Evolutionary conservation across 805 yeast species (phyloP).

Genomic region (Wickerhamiella sorbophila): DNA sequence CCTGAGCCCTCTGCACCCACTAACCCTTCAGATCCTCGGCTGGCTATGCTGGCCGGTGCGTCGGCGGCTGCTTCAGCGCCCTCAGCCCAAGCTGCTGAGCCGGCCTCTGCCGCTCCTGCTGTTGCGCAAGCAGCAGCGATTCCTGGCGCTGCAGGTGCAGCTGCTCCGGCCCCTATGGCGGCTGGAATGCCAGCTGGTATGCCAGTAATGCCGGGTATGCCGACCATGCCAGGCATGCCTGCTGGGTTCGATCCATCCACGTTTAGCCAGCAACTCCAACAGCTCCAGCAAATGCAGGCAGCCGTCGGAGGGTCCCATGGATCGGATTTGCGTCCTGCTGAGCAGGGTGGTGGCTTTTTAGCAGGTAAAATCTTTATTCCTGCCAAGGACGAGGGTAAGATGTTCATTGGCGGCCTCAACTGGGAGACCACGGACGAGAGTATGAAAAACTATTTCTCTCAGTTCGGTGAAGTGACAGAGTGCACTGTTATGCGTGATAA

Average conservation of each 20-base stretch:
- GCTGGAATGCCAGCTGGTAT: slow-evolving; percentile 16
- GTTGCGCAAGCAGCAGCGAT: not conserved
- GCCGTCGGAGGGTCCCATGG: slow-evolving; percentile 7
- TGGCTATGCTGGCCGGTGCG: slow-evolving; percentile 12
- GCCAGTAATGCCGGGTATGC: slow-evolving; percentile 15
- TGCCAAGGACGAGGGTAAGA: slow-evolving; percentile 65
- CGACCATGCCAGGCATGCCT: slow-evolving; percentile 9
- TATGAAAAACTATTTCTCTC: slow-evolving; percentile 63
- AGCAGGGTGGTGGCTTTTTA: slow-evolving; percentile 15
- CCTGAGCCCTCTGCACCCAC: slow-evolving; percentile 12
- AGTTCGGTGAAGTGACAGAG: slow-evolving; percentile 80
- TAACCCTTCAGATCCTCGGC: slow-evolving; percentile 12
- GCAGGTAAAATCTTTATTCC: slow-evolving; percentile 35
- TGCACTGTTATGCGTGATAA: slow-evolving; percentile 87
- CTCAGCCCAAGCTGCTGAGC: slow-evolving; percentile 8
- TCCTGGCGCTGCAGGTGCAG: not conserved
- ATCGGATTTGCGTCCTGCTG: slow-evolving; percentile 16
- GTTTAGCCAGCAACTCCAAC: slow-evolving; percentile 17
- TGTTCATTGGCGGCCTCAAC: slow-evolving; percentile 93
- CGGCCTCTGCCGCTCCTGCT: slow-evolving; percentile 7
- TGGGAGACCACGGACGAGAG: slow-evolving; percentile 96
- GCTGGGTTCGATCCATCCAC: slow-evolving; percentile 16
- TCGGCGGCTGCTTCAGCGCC: slow-evolving; percentile 7
- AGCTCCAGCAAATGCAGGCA: slow-evolving; percentile 17
- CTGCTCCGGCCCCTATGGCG: slow-evolving; percentile 7